Conservation (phyloP, 257 asterid species). For the Solanum neorickii region DNA sequence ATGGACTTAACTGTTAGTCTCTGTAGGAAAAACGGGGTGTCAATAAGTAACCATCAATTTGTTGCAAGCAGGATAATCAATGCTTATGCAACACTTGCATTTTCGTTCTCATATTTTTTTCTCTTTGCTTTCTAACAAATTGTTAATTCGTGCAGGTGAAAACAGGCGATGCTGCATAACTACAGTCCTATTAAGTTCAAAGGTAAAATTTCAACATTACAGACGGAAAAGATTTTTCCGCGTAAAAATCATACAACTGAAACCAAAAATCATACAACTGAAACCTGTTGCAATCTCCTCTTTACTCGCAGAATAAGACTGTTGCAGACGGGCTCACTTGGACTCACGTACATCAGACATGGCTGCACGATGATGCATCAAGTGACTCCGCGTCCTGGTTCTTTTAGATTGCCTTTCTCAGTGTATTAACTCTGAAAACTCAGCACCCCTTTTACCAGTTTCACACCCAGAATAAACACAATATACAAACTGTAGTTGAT, state of each 20-base stretch:
- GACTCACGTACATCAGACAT: conserved; percentile 74
- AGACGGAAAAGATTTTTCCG: neutral
- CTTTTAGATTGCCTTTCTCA: conserved; percentile 14
- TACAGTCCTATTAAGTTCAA: conserved; percentile 54
- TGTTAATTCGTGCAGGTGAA: conserved; percentile 41
- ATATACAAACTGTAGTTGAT: neutral
- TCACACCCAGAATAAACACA: neutral
- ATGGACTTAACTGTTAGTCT: neutral
- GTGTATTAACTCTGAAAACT: neutral
- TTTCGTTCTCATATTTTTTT: neutral
- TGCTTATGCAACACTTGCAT: neutral
- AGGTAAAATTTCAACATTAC: conserved; percentile 28
- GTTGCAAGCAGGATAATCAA: neutral
- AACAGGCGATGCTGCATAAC: conserved; percentile 43
- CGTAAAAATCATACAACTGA: neutral
- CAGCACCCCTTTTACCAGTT: neutral
- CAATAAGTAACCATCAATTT: neutral
- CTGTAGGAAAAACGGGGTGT: neutral
- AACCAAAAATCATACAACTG: neutral
- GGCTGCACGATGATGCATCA: conserved; percentile 58
- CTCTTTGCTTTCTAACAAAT: neutral
- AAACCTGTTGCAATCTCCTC: neutral
- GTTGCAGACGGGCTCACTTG: conserved; percentile 68
- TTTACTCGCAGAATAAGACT: conserved; percentile 39
- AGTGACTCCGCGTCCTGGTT: conserved; percentile 36